phyloP scores from a whole-genome alignment of 306 rosid species.

The Malus sylvestris region DNA sequence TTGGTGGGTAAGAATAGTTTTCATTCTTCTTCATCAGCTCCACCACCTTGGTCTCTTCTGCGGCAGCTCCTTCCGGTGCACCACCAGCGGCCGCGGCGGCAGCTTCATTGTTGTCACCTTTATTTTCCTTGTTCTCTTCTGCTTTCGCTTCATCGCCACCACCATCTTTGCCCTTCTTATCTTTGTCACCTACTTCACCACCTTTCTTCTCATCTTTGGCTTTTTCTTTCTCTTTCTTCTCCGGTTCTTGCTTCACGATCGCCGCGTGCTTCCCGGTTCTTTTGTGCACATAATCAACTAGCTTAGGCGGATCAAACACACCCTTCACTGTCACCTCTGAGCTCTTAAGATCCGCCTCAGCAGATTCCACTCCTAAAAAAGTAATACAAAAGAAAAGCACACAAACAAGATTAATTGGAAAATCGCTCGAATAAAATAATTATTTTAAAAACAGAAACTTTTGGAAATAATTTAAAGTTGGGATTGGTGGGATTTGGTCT shows the following conservation, averaged over 20 bases:
- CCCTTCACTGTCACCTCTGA: constrained; percentile 83
- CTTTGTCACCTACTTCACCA: constrained; percentile 19
- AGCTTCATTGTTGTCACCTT: background rate
- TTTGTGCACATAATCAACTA: constrained; percentile 62
- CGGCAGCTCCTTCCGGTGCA: background rate
- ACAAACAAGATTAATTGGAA: background rate
- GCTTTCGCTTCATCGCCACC: constrained; percentile 10
- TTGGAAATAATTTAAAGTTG: background rate
- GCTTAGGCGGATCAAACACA: constrained; percentile 43
- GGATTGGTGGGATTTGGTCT: constrained; percentile 9
- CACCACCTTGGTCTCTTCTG: constrained; percentile 33
- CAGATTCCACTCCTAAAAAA: constrained; percentile 67
- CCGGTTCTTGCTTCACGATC: constrained; percentile 60
- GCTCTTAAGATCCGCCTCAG: constrained; percentile 72
- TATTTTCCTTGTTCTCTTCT: constrained; percentile 9
- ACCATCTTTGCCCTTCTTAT: constrained; percentile 17
- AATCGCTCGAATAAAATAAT: too few relatives aligned
- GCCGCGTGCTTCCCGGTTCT: constrained; percentile 69
- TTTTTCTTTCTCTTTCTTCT: constrained; percentile 37
- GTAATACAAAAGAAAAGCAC: background rate
- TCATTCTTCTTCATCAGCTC: constrained; percentile 50
- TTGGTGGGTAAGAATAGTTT: constrained; percentile 38
- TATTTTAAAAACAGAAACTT: background rate
- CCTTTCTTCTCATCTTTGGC: constrained; percentile 11
- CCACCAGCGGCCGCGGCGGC: background rate